Percentiles rank a stretch among this genome's conserved stretches.
Conservation (phyloP, 2,329 filamentous ascomycete species). For the Colletotrichum godetiae region DNA sequence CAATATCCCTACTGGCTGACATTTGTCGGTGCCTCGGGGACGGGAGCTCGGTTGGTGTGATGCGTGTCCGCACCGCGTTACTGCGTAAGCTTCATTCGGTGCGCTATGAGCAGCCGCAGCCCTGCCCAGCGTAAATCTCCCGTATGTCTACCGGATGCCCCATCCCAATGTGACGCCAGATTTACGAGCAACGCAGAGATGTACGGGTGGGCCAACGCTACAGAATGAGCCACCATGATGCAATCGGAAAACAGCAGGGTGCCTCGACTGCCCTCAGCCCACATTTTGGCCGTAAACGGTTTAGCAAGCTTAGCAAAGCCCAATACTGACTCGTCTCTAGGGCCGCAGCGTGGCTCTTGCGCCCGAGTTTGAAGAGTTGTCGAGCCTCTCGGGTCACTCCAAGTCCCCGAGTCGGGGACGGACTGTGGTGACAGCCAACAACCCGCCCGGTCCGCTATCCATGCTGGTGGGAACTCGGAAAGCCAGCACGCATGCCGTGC, state of each 20-base stretch:
- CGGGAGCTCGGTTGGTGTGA: background rate
- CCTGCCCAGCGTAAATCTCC: conserved; percentile 17
- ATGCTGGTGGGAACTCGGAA: conserved; percentile 8
- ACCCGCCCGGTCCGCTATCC: conserved; percentile 16
- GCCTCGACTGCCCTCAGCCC: background rate
- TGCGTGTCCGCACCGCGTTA: too few species aligned
- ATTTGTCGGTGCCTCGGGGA: background rate
- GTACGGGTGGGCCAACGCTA: background rate
- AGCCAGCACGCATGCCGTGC: conserved; percentile 3
- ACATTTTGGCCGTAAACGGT: background rate
- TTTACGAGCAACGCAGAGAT: conserved; percentile 19
- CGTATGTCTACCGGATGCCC: background rate
- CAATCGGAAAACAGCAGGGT: conserved; percentile 4
- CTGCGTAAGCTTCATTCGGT: background rate
- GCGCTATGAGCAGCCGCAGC: conserved; percentile 3
- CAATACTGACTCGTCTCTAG: background rate
- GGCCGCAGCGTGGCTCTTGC: conserved; percentile 6
- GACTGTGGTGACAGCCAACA: conserved; percentile 4
- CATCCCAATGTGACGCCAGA: conserved; percentile 15
- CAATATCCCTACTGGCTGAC: background rate
- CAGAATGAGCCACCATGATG: conserved; percentile 15
- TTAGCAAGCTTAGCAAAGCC: background rate
- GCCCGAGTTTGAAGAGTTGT: background rate
- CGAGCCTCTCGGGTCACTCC: conserved; percentile 15
- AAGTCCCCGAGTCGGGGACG: conserved; percentile 15